Conservation (phyloP, 305 asterid species). For the Fraxinus paxiana region DNA sequence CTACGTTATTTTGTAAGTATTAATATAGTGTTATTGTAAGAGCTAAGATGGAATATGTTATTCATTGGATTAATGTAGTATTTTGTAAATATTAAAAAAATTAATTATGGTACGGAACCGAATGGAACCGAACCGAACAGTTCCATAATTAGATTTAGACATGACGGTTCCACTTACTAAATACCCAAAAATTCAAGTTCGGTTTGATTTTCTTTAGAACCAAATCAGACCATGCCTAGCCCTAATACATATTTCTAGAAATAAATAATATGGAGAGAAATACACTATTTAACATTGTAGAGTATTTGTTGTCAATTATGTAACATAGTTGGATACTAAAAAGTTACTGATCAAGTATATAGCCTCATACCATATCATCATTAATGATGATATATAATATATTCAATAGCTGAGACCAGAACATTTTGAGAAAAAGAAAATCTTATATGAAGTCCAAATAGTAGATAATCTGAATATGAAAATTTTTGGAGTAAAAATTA, state of each 20-base stretch:
- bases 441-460: not conserved
- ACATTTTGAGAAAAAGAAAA: not conserved
- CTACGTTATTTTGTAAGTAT: not conserved
- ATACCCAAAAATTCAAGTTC: no score
- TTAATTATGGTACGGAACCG: not conserved
- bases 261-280: not conserved
- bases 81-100: not conserved
- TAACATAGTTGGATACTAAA: not conserved
- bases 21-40: no score
- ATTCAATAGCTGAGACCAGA: not conserved
- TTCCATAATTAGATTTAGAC: no score
- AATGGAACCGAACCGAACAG: no score
- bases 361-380: not conserved
- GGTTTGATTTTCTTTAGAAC: no score
- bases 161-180: no score
- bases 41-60: not conserved
- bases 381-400: not conserved
- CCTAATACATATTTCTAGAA: not conserved
- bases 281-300: not conserved
- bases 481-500: not conserved
- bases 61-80: not conserved
- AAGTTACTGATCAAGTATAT: not conserved
- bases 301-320: not conserved
- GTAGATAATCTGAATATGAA: not conserved
- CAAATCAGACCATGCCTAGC: no score